A percentile compares a stretch with the other conserved stretches of the same genome.
phyloP scores from a whole-genome alignment of 1,284 basidiomycete genomes.

The Tausonia pullulans region DNA sequence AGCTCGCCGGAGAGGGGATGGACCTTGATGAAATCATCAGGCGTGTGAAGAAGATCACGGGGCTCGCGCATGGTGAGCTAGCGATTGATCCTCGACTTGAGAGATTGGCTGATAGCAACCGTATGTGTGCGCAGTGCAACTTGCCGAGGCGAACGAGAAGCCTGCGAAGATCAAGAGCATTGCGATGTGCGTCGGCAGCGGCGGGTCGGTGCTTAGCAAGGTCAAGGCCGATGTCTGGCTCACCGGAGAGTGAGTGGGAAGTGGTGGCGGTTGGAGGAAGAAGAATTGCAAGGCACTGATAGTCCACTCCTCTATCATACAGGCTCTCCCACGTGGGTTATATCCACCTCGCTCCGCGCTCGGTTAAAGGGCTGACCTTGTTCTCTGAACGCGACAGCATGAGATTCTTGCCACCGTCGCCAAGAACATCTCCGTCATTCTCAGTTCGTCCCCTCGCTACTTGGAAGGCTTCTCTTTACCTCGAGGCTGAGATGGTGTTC shows the following conservation, averaged over 20 bases:
- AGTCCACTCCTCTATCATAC: not conserved
- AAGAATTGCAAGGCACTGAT: no score
- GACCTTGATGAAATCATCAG: slow-evolving; percentile 46
- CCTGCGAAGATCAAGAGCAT: slow-evolving; percentile 36
- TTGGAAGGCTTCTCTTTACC: slow-evolving; percentile 16
- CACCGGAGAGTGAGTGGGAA: slow-evolving; percentile 53
- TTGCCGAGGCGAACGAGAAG: slow-evolving; percentile 44
- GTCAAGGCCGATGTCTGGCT: slow-evolving; percentile 67
- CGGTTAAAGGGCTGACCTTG: not conserved
- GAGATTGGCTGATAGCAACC: no score
- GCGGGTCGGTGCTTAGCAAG: slow-evolving; percentile 58
- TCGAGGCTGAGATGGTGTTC: slow-evolving; percentile 7
- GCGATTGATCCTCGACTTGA: no score
- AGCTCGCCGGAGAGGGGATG: slow-evolving; percentile 33
- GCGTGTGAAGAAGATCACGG: slow-evolving; percentile 58
- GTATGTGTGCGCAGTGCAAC: slow-evolving; percentile 50
- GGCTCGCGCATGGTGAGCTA: slow-evolving; percentile 49
- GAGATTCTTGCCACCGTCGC: slow-evolving; percentile 68
- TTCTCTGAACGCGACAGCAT: slow-evolving; percentile 44
- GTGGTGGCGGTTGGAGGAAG: no score
- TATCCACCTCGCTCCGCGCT: slow-evolving; percentile 1
- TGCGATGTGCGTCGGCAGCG: slow-evolving; percentile 77
- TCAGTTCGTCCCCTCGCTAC: slow-evolving; percentile 46
- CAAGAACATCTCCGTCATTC: slow-evolving; percentile 58
- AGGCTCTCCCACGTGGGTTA: slow-evolving; percentile 61